phyloP scores from a whole-genome alignment of 2,329 filamentous ascomycete species.

The Ascomycota sp. region DNA sequence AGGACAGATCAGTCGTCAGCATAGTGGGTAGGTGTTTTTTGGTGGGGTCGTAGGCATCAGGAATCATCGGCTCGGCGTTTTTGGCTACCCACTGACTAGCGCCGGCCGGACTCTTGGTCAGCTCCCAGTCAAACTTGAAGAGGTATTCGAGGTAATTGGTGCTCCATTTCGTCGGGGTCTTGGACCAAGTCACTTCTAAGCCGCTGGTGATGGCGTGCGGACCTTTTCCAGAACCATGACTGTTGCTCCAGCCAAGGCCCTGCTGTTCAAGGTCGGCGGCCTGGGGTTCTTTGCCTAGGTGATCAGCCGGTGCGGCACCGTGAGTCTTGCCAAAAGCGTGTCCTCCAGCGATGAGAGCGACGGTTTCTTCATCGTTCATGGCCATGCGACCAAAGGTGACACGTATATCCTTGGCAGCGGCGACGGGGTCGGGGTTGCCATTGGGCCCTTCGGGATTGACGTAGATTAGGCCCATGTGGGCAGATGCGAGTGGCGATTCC shows the following conservation, averaged over 20 bases:
- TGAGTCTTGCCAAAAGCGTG: conserved; percentile 68
- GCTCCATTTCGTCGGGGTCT: conserved; percentile 54
- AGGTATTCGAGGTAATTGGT: conserved; percentile 54
- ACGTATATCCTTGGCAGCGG: conserved; percentile 49
- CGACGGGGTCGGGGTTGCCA: conserved; percentile 44
- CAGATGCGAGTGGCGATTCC: conserved; percentile 43
- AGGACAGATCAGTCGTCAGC: conserved; percentile 52
- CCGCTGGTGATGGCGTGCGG: conserved; percentile 52
- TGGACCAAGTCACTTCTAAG: conserved; percentile 61
- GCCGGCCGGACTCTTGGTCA: conserved; percentile 51
- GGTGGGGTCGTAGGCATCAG: conserved; percentile 44
- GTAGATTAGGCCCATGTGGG: conserved; percentile 55
- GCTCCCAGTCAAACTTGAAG: conserved; percentile 59
- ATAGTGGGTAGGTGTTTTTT: conserved; percentile 57
- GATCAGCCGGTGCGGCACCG: conserved; percentile 40
- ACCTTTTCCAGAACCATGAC: conserved; percentile 41
- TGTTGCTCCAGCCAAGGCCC: conserved; percentile 52
- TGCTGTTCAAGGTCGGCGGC: conserved; percentile 40
- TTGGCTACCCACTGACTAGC: conserved; percentile 60
- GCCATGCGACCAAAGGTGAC: conserved; percentile 58
- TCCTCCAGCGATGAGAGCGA: conserved; percentile 55
- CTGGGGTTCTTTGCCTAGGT: conserved; percentile 46
- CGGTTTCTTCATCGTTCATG: conserved; percentile 67
- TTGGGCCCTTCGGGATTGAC: conserved; percentile 64
- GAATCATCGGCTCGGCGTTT: conserved; percentile 41